Conservation (phyloP, 768 basidiomycete species). For the Hortiboletus flavorubellus region DNA sequence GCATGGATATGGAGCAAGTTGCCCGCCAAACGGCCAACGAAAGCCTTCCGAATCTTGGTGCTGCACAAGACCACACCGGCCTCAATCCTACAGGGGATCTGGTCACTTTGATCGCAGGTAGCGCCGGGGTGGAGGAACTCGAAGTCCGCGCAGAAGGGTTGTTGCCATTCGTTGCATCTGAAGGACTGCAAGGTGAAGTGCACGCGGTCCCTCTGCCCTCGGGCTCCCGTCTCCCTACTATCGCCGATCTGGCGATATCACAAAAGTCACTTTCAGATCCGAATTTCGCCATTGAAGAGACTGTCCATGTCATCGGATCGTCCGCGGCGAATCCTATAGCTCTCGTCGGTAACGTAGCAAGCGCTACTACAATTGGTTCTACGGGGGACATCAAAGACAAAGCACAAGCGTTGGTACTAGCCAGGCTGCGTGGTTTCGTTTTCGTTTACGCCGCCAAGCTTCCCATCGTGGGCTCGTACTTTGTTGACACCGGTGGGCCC, state of each 20-base stretch:
- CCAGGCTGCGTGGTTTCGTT: constrained; percentile 9
- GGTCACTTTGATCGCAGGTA: background rate
- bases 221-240: background rate
- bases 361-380: background rate
- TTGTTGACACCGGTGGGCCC: constrained; percentile 2
- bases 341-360: background rate
- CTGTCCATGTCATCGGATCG: background rate
- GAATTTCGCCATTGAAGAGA: background rate
- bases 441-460: constrained; percentile 15
- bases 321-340: background rate
- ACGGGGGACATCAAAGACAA: constrained; percentile 3
- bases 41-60: background rate
- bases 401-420: constrained; percentile 4
- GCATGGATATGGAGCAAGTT: constrained; percentile 4
- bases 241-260: background rate
- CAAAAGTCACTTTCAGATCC: background rate
- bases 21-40: background rate
- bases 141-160: background rate
- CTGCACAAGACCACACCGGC: background rate
- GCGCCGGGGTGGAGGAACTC: background rate
- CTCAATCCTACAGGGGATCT: background rate
- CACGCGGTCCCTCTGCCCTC: background rate
- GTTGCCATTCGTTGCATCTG: background rate
- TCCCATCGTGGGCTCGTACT: constrained; percentile 24
- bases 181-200: background rate